Evolutionary conservation across 2,329 filamentous ascomycete species (phyloP).

Genomic region (Penicillium sp.): DNA sequence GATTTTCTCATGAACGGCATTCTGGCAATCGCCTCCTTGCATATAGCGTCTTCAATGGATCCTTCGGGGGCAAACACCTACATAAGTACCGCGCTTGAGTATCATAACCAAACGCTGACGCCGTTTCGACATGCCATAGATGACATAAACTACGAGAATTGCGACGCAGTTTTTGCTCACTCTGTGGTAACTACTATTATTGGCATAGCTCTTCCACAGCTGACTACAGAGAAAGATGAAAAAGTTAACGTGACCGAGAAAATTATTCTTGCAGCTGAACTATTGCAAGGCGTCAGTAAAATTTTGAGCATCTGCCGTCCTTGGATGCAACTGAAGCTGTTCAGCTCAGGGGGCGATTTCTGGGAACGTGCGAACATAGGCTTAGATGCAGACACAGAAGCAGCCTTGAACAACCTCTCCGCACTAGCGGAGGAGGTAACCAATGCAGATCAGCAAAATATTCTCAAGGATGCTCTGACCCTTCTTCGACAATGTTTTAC

Average conservation of each 20-base stretch:
- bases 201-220: constrained; percentile 40
- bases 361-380: constrained; percentile 42
- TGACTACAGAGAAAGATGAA: constrained; percentile 36
- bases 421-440: constrained; percentile 35
- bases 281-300: constrained; percentile 42
- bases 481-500: constrained; percentile 36
- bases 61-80: constrained; percentile 38
- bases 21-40: constrained; percentile 46
- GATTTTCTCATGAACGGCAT: constrained; percentile 50
- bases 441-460: constrained; percentile 34
- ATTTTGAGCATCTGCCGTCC: constrained; percentile 37
- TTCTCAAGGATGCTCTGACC: constrained; percentile 36
- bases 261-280: constrained; percentile 41
- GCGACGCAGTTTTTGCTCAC: constrained; percentile 44
- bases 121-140: constrained; percentile 42
- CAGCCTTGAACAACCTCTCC: constrained; percentile 34
- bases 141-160: constrained; percentile 41
- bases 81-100: constrained; percentile 42
- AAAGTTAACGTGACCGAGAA: constrained; percentile 41
- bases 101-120: constrained; percentile 41
- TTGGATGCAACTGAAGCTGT: constrained; percentile 58
- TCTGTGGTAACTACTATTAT: constrained; percentile 44
- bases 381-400: constrained; percentile 32
- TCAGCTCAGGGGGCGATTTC: constrained; percentile 51
- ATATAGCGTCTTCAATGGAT: constrained; percentile 42